Base-by-base conservation (phyloP, 805 yeast species). In the Schwanniomyces occidentalis region DNA sequence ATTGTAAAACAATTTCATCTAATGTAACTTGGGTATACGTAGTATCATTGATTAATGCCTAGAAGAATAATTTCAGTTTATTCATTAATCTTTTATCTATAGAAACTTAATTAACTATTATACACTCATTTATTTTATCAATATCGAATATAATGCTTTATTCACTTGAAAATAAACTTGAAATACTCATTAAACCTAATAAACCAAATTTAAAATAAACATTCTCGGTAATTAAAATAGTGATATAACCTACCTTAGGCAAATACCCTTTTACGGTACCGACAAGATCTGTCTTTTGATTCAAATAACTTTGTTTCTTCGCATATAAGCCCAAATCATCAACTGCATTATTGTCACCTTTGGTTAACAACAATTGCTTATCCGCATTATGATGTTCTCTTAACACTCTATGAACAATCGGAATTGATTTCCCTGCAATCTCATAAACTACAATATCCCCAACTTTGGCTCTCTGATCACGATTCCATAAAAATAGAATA, bases 401-500 rank as follows among this genome's bases (percentile, higher is more conserved):
- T 54, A 93, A 59, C 0, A 93, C 96, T 49, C 99, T 76, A 57
- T 93, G 99, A 21, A 93, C 99, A 55, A 93, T 93, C n/a, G 99
- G 99, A 26, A 93, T 90, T 13, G 77, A 68, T 54, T 86, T 80
- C 4, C 81, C 85, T 32, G 74, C 73, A 12, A 89, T 76, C 49
- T 93, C 89, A 56, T 93, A 93, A 5, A 93, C 98, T 9, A 93
- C 98, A 16, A 93, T 73, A 51, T 93, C 99, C 15, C 99, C 99
- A 1, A 90, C 93, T 29, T 76, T 67, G 14, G 81, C 78, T 19
- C 61, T 57, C 14, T 63, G 52, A 37, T 83, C 80, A 46, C 97
- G 73, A 61, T 93, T 93, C 95, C 96, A 90, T 37, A 93, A 68
- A 51, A 93, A 82, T 42, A 93, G 65, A 12, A 93, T 82, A 57